These are phyloP conservation scores for Dipteronia dyeriana DNA, from an alignment of 345 rosid genomes.

Conservation along the genomic window DNA sequence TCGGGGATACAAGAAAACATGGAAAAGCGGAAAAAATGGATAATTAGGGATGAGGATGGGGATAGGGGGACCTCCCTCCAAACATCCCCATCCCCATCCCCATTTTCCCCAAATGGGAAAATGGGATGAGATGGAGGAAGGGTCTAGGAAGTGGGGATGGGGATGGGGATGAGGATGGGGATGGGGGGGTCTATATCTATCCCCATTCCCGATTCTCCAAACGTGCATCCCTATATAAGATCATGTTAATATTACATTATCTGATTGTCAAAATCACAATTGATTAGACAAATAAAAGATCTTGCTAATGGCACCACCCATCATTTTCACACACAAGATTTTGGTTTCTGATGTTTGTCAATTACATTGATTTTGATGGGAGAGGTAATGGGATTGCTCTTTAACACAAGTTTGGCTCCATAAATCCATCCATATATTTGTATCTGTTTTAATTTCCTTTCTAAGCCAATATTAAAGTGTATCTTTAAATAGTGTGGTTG, in stretches of 20 bases:
- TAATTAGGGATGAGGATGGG: no score
- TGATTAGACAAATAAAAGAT: neutral
- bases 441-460: neutral
- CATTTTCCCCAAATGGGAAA: no score
- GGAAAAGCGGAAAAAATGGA: no score
- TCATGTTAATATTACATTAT: neutral
- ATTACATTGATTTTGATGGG: slow-evolving; percentile 4
- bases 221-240: no score
- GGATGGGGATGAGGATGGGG: no score
- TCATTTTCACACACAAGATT: neutral
- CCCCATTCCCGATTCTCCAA: no score
- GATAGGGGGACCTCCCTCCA: no score
- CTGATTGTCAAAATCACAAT: slow-evolving; percentile 5
- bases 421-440: neutral
- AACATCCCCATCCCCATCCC: no score
- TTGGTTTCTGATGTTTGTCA: neutral
- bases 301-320: slow-evolving; percentile 1
- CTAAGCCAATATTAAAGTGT: neutral
- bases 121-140: no score
- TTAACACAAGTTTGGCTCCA: neutral
- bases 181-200: no score
- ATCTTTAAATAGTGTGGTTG: neutral
- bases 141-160: no score
- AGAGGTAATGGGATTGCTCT: neutral
- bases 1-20: no score